Evolutionary conservation across 805 yeast genomes (phyloP).

Genomic region (Vanderwaltozyma polyspora): DNA sequence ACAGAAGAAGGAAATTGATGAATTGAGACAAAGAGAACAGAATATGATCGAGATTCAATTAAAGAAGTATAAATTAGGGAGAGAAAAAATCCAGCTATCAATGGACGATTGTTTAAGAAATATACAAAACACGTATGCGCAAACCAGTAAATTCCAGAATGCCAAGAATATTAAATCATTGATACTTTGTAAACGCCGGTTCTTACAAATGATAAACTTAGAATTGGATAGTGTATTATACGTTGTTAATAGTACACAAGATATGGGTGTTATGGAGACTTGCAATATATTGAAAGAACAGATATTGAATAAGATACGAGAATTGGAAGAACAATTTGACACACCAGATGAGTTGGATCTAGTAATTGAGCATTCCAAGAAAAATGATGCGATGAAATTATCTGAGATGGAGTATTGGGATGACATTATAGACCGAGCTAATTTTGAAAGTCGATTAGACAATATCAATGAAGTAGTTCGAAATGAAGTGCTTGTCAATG

Average conservation of each 20-base stretch:
- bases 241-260: constrained; percentile 13
- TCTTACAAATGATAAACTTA: constrained; percentile 33
- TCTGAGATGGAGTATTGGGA: constrained; percentile 49
- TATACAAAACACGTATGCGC: constrained; percentile 30
- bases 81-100: constrained; percentile 31
- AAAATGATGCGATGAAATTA: constrained; percentile 34
- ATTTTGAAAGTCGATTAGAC: constrained; percentile 32
- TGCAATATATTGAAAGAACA: constrained; percentile 19
- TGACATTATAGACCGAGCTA: constrained; percentile 29
- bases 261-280: constrained; percentile 14
- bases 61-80: constrained; percentile 25
- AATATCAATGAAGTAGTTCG: constrained; percentile 39
- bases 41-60: constrained; percentile 31
- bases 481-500: constrained; percentile 42
- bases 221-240: constrained; percentile 27
- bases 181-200: constrained; percentile 29
- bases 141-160: constrained; percentile 34
- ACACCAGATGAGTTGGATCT: constrained; percentile 43
- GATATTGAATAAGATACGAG: constrained; percentile 37
- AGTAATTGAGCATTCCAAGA: constrained; percentile 33
- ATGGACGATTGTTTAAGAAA: constrained; percentile 34
- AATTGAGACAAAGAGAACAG: constrained; percentile 45
- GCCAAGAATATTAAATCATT: constrained; percentile 32
- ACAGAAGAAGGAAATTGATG: constrained; percentile 64
- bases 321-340: constrained; percentile 40